Evolutionary conservation across 805 yeast genomes (phyloP).

Genomic region (Hanseniaspora hatyaiensis): DNA sequence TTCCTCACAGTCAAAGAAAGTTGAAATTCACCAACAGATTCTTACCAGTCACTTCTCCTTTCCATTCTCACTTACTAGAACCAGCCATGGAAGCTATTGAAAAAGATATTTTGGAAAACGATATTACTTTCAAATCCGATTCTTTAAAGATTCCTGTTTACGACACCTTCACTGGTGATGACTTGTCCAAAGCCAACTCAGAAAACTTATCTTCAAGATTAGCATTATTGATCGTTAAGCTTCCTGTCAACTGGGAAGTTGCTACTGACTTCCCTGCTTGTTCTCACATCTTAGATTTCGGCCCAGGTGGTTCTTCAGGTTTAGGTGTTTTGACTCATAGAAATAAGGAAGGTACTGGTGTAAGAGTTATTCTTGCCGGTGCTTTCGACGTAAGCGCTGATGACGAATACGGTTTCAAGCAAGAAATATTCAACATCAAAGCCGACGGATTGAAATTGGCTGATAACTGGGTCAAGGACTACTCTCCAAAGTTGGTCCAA

Average conservation of each 20-base stretch:
- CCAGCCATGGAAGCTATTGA: constrained; percentile 58
- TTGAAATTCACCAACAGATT: constrained; percentile 86
- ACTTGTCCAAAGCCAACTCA: constrained; percentile 42
- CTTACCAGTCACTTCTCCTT: constrained; percentile 90
- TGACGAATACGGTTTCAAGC: constrained; percentile 89
- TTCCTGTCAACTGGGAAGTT: constrained; percentile 88
- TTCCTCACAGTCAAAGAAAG: constrained; percentile 89
- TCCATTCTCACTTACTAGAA: constrained; percentile 79
- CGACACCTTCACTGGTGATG: constrained; percentile 78
- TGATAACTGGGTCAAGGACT: constrained; percentile 81
- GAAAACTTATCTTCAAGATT: constrained; percentile 57
- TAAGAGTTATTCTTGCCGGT: constrained; percentile 87
- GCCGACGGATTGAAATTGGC: constrained; percentile 62
- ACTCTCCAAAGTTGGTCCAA: constrained; percentile 72
- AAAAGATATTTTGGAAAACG: constrained; percentile 50
- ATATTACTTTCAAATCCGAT: constrained; percentile 43
- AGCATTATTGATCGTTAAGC: constrained; percentile 69
- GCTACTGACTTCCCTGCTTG: constrained; percentile 64
- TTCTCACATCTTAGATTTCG: constrained; percentile 89
- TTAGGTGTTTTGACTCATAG: constrained; percentile 91
- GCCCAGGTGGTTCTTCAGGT: constrained; percentile 98
- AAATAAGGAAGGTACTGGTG: constrained; percentile 98
- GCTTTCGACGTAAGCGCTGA: constrained; percentile 60
- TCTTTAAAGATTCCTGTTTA: constrained; percentile 73
- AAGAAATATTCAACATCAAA: constrained; percentile 75